Conservation (phyloP, 2,329 filamentous ascomycete genomes). For the Graphium sp. region DNA sequence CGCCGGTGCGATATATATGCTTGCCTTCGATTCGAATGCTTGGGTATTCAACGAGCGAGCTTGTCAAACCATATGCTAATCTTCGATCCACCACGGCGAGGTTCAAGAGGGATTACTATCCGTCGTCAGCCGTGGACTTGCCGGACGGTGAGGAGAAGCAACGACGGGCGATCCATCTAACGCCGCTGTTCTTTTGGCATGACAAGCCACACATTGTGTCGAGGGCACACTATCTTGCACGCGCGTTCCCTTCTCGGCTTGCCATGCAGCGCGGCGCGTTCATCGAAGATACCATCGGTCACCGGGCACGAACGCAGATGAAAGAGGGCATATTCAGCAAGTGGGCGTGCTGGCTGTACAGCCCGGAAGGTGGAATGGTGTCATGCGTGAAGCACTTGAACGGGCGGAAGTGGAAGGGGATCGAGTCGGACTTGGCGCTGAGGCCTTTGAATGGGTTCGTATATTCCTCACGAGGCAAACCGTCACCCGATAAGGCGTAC, state of each 20-base stretch:
- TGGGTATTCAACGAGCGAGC: conserved; percentile 27
- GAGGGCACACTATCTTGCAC: conserved; percentile 27
- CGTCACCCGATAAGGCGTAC: too few species aligned
- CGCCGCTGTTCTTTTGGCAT: conserved; percentile 41
- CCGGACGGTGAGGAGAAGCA: neutral
- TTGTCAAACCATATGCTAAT: conserved; percentile 22
- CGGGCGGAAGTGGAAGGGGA: conserved; percentile 30
- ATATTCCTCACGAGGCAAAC: too few species aligned
- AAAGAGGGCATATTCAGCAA: conserved; percentile 24
- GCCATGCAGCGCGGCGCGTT: conserved; percentile 34
- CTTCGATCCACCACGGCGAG: conserved; percentile 22
- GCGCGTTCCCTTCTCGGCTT: conserved; percentile 30
- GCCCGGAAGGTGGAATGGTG: conserved; percentile 24
- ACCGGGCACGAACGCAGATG: conserved; percentile 37
- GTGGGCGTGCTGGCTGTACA: conserved; percentile 40
- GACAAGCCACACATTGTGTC: conserved; percentile 37
- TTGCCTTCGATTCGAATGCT: conserved; percentile 33
- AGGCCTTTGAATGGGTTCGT: too few species aligned
- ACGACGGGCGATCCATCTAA: conserved; percentile 21
- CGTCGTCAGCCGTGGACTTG: conserved; percentile 1
- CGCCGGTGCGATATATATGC: conserved; percentile 33
- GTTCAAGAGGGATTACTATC: conserved; percentile 21
- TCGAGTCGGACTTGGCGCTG: conserved; percentile 3
- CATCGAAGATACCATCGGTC: conserved; percentile 38
- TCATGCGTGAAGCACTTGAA: conserved; percentile 32